Evolutionary conservation across 768 basidiomycete species (phyloP).

Genomic region (Flagelloscypha sp.): DNA sequence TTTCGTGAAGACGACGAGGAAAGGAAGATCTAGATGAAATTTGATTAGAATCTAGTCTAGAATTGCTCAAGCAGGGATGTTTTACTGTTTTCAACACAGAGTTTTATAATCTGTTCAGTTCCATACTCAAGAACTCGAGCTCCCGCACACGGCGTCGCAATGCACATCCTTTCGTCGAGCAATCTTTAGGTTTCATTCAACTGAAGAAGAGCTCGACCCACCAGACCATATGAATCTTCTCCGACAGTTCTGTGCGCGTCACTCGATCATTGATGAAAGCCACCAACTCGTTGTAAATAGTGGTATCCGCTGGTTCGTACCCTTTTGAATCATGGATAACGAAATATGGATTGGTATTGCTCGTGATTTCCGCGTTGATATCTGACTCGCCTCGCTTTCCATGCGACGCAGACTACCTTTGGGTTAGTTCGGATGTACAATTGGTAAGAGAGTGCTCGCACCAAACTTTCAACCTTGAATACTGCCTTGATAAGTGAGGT

Average conservation of each 20-base stretch:
- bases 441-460: conserved; percentile 2
- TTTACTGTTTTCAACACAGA: conserved; percentile 13
- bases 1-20: conserved; percentile 26
- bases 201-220: conserved; percentile 3
- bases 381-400: conserved; percentile 15
- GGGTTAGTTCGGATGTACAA: conserved; percentile 1
- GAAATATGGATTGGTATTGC: conserved; percentile 16
- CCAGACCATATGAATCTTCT: conserved; percentile 22
- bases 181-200: not conserved
- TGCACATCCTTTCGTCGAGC: conserved; percentile 19
- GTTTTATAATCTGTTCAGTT: conserved; percentile 18
- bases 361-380: conserved; percentile 16
- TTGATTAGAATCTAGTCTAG: not conserved
- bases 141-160: conserved; percentile 18
- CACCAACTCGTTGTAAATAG: conserved; percentile 16
- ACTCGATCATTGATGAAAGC: conserved; percentile 15
- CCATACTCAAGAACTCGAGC: conserved; percentile 18
- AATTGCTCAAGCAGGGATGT: no score
- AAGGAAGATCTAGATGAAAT: conserved; percentile 24
- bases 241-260: conserved; percentile 5
- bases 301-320: conserved; percentile 20
- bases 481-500: conserved; percentile 20
- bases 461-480: conserved; percentile 19
- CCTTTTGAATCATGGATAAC: conserved; percentile 24
- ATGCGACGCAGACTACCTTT: conserved; percentile 13